Evolutionary conservation across 305 asterid species (phyloP), one percentile per base, ranked within the genome.

Genomic region (Coffea humblotiana): DNA sequence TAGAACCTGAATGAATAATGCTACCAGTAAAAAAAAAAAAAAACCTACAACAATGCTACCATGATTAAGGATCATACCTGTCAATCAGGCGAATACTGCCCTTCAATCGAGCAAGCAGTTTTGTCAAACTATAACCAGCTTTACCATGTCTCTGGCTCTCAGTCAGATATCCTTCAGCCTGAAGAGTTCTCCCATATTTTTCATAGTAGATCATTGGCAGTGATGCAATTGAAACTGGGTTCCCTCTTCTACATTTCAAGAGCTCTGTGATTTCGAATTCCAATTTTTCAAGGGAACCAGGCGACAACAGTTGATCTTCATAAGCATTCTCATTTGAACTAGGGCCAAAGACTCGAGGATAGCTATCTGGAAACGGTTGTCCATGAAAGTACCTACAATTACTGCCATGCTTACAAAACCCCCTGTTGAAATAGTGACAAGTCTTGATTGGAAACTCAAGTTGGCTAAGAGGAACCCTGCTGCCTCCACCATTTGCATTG

Each of bases 111-210:
- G 91, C 95, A 63, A 95, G 98, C 73, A 95, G 94, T 70, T 89
- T 95, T 5, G 99, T 95, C 92, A 95, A 87, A 87, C 94, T 95
- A 79, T 84, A 93, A 52, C 98, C 98, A 66, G 94, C 91, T 88
- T 95, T 93, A 15, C 98, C 98, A 60, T 95, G 97, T 65, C 98
- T 82, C 83, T 92, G 98, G 86, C 98, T 93, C 87, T 95, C 98
- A 40, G 98, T 92, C 77, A 92, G 82, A 81, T 95, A 95, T 82
- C 98, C 99, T 85, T 93, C 98, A 23, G 97, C 98, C 78, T 92
- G 99, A 67, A 95, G 91, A 70, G 80, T 82, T 80, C 77, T 93
- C 45, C 97, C 95, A 43, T 89, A 95, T 71, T 82, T 92, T 73
- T 86, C 97, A 79, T 77, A 90, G 83, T 93, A 95, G 82, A 95